phyloP scores from a whole-genome alignment of 2,329 filamentous ascomycete genomes.

The Curvularia sp. region DNA sequence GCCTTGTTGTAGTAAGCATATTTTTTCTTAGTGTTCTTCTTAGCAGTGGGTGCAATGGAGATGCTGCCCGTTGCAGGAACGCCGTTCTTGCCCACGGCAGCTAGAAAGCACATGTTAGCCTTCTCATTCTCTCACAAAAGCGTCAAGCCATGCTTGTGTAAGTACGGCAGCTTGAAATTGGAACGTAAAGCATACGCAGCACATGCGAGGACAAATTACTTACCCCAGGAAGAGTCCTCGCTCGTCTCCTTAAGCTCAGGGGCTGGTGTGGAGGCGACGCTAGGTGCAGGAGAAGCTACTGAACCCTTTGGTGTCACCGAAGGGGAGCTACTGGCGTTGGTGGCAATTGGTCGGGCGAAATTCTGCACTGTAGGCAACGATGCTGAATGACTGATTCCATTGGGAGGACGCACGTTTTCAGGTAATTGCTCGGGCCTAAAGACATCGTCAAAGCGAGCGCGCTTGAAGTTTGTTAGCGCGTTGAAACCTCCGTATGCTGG shows the following conservation, averaged over 20 bases:
- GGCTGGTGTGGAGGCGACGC: conserved; percentile 30
- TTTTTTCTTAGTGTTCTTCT: conserved; percentile 40
- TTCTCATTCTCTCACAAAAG: background rate
- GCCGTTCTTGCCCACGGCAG: conserved; percentile 52
- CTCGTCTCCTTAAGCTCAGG: conserved; percentile 19
- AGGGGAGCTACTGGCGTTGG: conserved; percentile 23
- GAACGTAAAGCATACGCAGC: background rate
- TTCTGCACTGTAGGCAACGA: conserved; percentile 21
- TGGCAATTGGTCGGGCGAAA: conserved; percentile 23
- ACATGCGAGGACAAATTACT: background rate
- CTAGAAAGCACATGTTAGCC: conserved; percentile 38
- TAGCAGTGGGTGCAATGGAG: conserved; percentile 44
- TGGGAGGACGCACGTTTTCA: conserved; percentile 26
- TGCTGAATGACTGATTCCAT: conserved; percentile 6
- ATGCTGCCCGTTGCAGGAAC: conserved; percentile 44
- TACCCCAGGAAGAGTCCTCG: conserved; percentile 32
- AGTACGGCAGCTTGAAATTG: background rate
- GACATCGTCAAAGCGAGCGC: conserved; percentile 49
- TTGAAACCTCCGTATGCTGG: conserved; percentile 52
- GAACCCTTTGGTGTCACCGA: conserved; percentile 21
- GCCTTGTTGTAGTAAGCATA: conserved; percentile 53
- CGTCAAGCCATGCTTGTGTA: background rate
- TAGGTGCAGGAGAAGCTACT: conserved; percentile 26
- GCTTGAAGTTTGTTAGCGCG: conserved; percentile 50
- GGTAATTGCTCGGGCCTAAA: conserved; percentile 54